Conservation (phyloP, 495 filamentous ascomycete species). For the Annulohypoxylon maeteangense region DNA sequence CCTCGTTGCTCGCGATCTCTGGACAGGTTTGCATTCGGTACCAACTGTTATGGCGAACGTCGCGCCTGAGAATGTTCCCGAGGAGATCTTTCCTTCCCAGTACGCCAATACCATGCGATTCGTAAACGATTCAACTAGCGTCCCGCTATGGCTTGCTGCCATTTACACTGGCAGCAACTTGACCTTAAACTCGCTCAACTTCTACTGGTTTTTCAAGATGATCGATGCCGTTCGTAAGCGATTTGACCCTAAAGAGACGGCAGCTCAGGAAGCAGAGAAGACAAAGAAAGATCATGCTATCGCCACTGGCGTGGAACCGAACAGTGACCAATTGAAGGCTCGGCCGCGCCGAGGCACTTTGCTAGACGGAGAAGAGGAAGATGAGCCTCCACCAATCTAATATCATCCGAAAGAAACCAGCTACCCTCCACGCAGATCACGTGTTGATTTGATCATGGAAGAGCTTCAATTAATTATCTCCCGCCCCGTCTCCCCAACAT, state of each 20-base stretch:
- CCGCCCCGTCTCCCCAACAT: background rate
- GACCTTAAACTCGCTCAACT: slow-evolving; percentile 86
- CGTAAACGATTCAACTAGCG: slow-evolving; percentile 55
- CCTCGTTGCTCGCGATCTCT: slow-evolving; percentile 84
- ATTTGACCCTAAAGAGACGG: slow-evolving; percentile 70
- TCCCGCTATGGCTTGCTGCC: slow-evolving; percentile 83
- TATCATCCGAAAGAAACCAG: background rate
- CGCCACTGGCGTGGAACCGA: slow-evolving; percentile 23
- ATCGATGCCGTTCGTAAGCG: slow-evolving; percentile 88
- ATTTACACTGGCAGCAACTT: slow-evolving; percentile 82
- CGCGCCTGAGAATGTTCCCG: slow-evolving; percentile 44
- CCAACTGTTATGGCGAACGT: slow-evolving; percentile 48
- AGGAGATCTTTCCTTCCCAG: slow-evolving; percentile 46
- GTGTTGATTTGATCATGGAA: background rate
- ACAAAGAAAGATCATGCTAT: slow-evolving; percentile 17
- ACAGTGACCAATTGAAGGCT: slow-evolving; percentile 25
- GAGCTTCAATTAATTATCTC: background rate
- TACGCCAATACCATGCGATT: slow-evolving; percentile 59
- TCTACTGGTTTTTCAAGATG: slow-evolving; percentile 98
- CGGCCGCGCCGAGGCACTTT: slow-evolving; percentile 44
- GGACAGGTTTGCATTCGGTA: slow-evolving; percentile 62
- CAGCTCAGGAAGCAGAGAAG: slow-evolving; percentile 37
- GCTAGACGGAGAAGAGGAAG: slow-evolving; percentile 47
- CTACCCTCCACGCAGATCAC: background rate
- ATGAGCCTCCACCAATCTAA: slow-evolving; percentile 47